Evolutionary conservation across 108 stramenopile genomes (phyloP).

Genomic region (Pseudonitzschia multiseries): DNA sequence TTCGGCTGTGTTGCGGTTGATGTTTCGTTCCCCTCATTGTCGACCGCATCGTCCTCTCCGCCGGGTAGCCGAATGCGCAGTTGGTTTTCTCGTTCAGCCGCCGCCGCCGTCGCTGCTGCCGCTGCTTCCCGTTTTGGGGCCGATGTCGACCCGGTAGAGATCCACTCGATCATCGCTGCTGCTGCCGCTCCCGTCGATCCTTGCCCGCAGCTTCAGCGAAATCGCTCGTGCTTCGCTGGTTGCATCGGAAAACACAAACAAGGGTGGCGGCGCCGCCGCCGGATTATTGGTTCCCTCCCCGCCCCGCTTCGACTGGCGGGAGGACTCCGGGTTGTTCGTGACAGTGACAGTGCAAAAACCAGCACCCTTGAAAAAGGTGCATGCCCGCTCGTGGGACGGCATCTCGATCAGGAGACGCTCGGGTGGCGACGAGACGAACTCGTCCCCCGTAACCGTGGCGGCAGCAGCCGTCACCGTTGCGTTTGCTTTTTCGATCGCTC

Average conservation of each 20-base stretch:
- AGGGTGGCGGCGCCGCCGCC: background rate
- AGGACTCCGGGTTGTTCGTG: background rate
- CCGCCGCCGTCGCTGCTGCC: background rate
- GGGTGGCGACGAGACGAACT: background rate
- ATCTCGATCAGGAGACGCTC: constrained; percentile 32
- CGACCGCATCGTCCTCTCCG: background rate
- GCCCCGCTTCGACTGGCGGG: constrained; percentile 21
- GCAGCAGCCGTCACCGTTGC: background rate
- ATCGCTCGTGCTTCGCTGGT: constrained; percentile 1
- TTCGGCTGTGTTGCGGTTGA: background rate
- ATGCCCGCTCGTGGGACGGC: constrained; percentile 32
- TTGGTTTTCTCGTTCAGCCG: background rate
- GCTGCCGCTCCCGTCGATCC: background rate
- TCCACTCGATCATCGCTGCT: background rate
- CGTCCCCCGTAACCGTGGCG: constrained; percentile 16
- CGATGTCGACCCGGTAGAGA: background rate
- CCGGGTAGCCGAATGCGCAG: background rate
- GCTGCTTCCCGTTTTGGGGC: too few species aligned
- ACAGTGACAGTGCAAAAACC: too few species aligned
- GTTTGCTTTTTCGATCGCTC: background rate
- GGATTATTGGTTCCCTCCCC: background rate
- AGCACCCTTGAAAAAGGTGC: constrained; percentile 14
- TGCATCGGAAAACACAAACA: constrained; percentile 24
- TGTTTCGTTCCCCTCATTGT: background rate
- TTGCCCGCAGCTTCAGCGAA: constrained; percentile 17